phyloP scores from a whole-genome alignment of 2,329 filamentous ascomycete species.

The Curvularia sp. region DNA sequence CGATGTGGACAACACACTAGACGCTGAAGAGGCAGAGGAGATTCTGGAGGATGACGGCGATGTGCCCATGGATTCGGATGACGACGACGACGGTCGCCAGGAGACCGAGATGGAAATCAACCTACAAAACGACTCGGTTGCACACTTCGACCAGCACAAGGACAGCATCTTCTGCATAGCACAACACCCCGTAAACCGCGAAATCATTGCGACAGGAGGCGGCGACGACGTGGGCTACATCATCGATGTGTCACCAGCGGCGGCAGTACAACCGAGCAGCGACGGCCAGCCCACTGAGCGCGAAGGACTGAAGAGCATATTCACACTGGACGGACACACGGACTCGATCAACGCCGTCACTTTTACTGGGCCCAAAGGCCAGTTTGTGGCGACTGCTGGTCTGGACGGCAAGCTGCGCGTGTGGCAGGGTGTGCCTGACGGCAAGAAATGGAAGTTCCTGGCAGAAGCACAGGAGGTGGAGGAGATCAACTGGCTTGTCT shows the following conservation, averaged over 20 bases:
- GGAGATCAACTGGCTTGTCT: slow-evolving; percentile 88
- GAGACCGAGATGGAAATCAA: slow-evolving; percentile 71
- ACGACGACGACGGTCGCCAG: slow-evolving; percentile 61
- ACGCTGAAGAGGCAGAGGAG: slow-evolving; percentile 78
- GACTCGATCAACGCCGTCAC: slow-evolving; percentile 88
- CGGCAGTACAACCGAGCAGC: slow-evolving; percentile 67
- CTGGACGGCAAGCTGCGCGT: slow-evolving; percentile 83
- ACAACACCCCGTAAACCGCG: slow-evolving; percentile 80
- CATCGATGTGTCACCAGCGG: slow-evolving; percentile 73
- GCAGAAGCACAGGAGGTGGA: slow-evolving; percentile 87
- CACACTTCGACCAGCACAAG: slow-evolving; percentile 88
- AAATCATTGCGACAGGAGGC: slow-evolving; percentile 86
- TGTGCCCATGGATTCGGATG: slow-evolving; percentile 80
- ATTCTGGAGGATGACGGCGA: slow-evolving; percentile 73
- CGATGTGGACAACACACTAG: slow-evolving; percentile 75
- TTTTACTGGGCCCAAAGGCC: slow-evolving; percentile 83
- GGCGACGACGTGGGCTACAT: slow-evolving; percentile 87
- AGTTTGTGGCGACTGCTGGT: slow-evolving; percentile 85
- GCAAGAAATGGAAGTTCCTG: slow-evolving; percentile 69
- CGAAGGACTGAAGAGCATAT: slow-evolving; percentile 70
- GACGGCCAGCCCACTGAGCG: slow-evolving; percentile 62
- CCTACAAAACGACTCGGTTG: slow-evolving; percentile 89
- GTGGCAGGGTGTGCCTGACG: slow-evolving; percentile 64
- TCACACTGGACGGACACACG: slow-evolving; percentile 84
- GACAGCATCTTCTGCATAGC: slow-evolving; percentile 96